Percentiles rank a stretch among this genome's conserved stretches.
phyloP scores from a whole-genome alignment of 306 rosid species.

The Gastrolobium villosum region DNA sequence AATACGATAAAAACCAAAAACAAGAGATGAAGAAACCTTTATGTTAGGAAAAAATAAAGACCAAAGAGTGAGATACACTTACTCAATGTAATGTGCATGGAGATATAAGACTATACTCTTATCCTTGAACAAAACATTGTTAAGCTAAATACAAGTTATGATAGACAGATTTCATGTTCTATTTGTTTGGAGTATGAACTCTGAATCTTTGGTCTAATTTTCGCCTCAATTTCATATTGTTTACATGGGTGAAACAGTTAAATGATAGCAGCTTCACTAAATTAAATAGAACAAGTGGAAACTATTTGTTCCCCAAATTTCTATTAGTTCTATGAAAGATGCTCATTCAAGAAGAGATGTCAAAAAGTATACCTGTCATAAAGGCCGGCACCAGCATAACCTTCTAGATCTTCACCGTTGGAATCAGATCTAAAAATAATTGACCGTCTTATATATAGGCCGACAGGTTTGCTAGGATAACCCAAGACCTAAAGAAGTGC shows the following conservation, averaged over 20 bases:
- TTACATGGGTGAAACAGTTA: constrained; percentile 19
- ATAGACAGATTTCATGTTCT: constrained; percentile 14
- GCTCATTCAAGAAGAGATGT: constrained; percentile 12
- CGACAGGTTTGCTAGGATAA: constrained; percentile 96
- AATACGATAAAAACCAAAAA: no score
- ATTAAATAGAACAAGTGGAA: constrained; percentile 28
- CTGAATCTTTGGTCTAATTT: constrained; percentile 1
- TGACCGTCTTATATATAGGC: constrained; percentile 81
- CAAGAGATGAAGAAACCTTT: background rate
- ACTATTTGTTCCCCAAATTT: constrained; percentile 3
- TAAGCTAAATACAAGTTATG: constrained; percentile 29
- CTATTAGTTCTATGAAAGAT: constrained; percentile 19
- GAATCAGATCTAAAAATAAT: constrained; percentile 97
- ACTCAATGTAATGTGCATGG: background rate
- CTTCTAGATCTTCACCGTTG: constrained; percentile 99
- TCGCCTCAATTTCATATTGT: constrained; percentile 33
- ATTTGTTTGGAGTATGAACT: constrained; percentile 11
- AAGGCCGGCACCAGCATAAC: constrained; percentile 99
- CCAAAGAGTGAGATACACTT: background rate
- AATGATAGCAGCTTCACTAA: constrained; percentile 1
- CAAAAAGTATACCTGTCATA: constrained; percentile 81
- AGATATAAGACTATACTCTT: background rate
- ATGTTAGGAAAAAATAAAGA: background rate
- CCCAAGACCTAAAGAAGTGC: constrained; percentile 79
- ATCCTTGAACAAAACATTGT: background rate